Evolutionary conservation across 1,284 basidiomycete species (phyloP).

Genomic region (Austroboletus novae-zelandiae): DNA sequence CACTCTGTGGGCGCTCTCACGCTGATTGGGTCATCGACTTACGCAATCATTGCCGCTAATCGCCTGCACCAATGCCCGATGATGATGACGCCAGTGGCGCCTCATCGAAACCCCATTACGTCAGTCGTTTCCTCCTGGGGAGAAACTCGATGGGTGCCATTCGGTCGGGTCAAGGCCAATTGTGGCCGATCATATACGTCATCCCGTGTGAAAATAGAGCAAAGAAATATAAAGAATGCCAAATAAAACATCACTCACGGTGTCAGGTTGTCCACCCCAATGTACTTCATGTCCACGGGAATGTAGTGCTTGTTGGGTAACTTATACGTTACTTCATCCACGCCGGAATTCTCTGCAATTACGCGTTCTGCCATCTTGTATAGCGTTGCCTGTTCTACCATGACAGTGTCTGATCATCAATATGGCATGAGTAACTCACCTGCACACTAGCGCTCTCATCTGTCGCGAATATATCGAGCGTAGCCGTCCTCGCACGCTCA

Average conservation of each 20-base stretch:
- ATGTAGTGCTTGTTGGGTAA: conserved; percentile 94
- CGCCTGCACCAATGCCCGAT: conserved; percentile 3
- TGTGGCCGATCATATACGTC: conserved; percentile 22
- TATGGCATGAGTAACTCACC: conserved; percentile 42
- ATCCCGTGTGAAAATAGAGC: conserved; percentile 4
- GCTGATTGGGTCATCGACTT: conserved; percentile 5
- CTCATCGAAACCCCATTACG: too few relatives aligned
- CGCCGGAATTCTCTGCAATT: conserved; percentile 60
- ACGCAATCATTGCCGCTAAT: neutral
- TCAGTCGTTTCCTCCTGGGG: too few relatives aligned
- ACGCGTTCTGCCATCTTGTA: conserved; percentile 86
- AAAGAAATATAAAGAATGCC: neutral
- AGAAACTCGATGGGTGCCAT: too few relatives aligned
- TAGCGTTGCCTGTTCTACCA: conserved; percentile 67
- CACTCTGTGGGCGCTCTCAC: conserved; percentile 18
- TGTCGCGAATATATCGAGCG: conserved; percentile 80
- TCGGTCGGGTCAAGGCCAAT: conserved; percentile 2
- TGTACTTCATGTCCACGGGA: conserved; percentile 72
- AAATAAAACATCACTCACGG: conserved; percentile 38
- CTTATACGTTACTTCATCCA: conserved; percentile 61
- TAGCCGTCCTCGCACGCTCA: conserved; percentile 58
- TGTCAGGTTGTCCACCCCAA: conserved; percentile 50
- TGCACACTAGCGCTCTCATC: conserved; percentile 93
- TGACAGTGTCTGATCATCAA: neutral
- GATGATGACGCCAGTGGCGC: too few relatives aligned